Percentiles rank a stretch among this genome's conserved stretches.
These are phyloP conservation scores for Pichia californica DNA, from an alignment of 805 yeast species.

Conservation along the genomic window DNA sequence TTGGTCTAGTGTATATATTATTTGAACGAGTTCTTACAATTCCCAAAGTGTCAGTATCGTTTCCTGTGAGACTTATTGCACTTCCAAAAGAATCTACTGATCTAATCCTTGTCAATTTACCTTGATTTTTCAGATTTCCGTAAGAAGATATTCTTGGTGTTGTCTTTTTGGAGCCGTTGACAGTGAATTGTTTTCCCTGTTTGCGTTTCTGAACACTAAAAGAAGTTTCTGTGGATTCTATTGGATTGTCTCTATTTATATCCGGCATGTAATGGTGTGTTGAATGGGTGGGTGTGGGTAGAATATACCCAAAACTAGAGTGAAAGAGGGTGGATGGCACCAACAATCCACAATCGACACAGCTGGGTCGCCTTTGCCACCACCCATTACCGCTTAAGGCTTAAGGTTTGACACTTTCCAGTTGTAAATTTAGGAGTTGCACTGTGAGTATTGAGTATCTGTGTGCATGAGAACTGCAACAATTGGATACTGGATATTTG, in stretches of 20 bases:
- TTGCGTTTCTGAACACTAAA: constrained; percentile 17
- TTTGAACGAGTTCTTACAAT: constrained; percentile 22
- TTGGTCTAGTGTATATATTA: not conserved
- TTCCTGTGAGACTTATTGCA: not conserved
- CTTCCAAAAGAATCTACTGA: constrained; percentile 20
- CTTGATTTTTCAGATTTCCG: constrained; percentile 24
- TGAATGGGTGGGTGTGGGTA: no score
- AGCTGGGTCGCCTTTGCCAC: no score
- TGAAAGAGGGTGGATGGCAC: no score
- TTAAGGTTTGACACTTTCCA: no score
- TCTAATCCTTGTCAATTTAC: constrained; percentile 27
- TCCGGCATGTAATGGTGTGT: no score
- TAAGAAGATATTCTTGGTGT: constrained; percentile 31
- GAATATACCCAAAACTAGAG: no score
- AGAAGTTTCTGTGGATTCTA: not conserved
- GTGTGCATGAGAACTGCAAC: no score
- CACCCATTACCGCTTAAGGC: no score
- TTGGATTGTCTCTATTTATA: not conserved
- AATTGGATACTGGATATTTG: no score
- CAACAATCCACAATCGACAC: no score
- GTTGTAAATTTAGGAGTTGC: no score
- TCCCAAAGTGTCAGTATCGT: constrained; percentile 20
- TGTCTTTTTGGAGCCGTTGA: constrained; percentile 22
- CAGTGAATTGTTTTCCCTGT: constrained; percentile 28
- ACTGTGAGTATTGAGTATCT: no score